Evolutionary conservation across 805 yeast genomes (phyloP).

Genomic region (Isabelozyma pseudorhagii): DNA sequence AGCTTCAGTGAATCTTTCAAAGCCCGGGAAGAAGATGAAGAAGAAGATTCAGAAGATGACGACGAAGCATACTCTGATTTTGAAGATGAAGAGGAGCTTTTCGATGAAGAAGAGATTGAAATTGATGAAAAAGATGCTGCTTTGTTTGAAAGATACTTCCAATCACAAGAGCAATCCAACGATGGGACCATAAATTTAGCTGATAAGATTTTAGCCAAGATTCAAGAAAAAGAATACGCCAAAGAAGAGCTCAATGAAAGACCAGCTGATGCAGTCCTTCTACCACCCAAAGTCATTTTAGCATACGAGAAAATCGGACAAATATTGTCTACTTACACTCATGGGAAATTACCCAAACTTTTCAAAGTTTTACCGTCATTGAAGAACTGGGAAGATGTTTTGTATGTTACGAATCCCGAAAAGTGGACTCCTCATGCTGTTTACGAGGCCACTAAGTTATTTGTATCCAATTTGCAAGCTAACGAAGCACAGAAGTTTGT

Average conservation of each 20-base stretch:
- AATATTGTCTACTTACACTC: constrained; percentile 82
- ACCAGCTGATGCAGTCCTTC: constrained; percentile 68
- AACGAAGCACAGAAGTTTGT: constrained; percentile 86
- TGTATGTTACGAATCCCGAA: constrained; percentile 89
- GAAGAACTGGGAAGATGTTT: constrained; percentile 92
- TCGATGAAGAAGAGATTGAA: constrained; percentile 59
- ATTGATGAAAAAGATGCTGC: constrained; percentile 81
- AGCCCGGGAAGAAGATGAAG: constrained; percentile 17
- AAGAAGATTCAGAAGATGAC: constrained; percentile 24
- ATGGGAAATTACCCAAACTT: constrained; percentile 94
- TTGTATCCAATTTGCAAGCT: constrained; percentile 86
- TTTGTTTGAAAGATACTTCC: constrained; percentile 74
- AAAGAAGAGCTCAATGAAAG: constrained; percentile 25
- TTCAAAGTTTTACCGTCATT: constrained; percentile 93
- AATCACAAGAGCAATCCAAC: constrained; percentile 24
- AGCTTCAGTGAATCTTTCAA: constrained; percentile 19
- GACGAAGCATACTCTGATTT: constrained; percentile 49
- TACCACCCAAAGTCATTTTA: constrained; percentile 95
- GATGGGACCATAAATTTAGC: constrained; percentile 68
- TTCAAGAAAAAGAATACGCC: constrained; percentile 63
- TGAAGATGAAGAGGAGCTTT: constrained; percentile 45
- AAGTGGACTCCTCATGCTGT: constrained; percentile 94
- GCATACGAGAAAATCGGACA: constrained; percentile 92
- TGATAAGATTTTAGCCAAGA: constrained; percentile 89
- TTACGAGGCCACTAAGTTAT: constrained; percentile 91